Base-by-base conservation (phyloP, 306 rosid genomes). In the Lathyrus aphaca region DNA sequence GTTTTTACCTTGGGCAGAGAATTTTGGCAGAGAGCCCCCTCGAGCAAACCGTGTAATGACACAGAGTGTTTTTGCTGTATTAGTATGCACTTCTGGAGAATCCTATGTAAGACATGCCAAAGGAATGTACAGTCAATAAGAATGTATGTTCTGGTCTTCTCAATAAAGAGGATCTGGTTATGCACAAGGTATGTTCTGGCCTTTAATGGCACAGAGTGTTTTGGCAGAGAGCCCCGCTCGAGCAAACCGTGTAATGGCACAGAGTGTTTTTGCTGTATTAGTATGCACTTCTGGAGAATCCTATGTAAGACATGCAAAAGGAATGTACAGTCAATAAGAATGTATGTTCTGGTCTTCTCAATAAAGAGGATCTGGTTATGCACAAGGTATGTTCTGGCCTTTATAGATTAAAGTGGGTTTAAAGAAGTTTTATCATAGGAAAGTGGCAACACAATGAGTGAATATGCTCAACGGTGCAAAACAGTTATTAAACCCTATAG, bases 201-300 rank as follows among this genome's bases (percentile, higher is more conserved):
- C n/a, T n/a, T n/a, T n/a, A n/a, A n/a, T n/a, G n/a, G n/a, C n/a
- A n/a, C n/a, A n/a, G n/a, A n/a, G n/a, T n/a, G 2, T 21, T 21
- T 21, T 21, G 23, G 23, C 23, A 21, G 23, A 75, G 66, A 95
- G 91, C 57, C 95, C 95, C 14, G 96, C 86, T 43, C 96, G 99
- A 82, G 99, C 97, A 91, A 80, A 84, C 68, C 97, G 84, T 53
- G 99, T 89, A 53, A 95, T 86, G 29, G 99, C 89, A 86, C 97
- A 91, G 4, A 95, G 97, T 6, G 97, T 87, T 84, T 95, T 97
- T 2, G 99, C 97, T 38, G 96, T 92, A 83, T 91, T 95, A 74
- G 95, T 79, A 83, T 95, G 99, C 71, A 95, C 95, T 84, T 91
- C 97, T 56, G 97, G 92, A 71, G 82, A 91, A 86, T 91, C 96